A percentile compares a stretch with the other conserved stretches of the same genome.
These are phyloP conservation scores for Talaromyces sp. DNA, from an alignment of 2,329 filamentous ascomycete genomes.

Conservation along the genomic window DNA sequence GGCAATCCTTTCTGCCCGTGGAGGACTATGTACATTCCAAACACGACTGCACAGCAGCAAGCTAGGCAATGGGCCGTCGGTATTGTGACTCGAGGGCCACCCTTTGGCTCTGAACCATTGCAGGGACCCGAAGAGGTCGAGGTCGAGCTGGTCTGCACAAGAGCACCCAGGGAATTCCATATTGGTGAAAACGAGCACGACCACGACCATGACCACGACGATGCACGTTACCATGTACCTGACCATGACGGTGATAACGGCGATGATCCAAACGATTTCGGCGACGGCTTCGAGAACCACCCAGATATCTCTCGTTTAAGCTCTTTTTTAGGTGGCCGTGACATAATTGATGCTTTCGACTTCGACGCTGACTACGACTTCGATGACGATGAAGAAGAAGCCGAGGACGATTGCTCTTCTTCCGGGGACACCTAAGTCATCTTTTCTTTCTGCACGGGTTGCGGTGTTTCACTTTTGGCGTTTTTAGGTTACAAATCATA, in stretches of 20 bases:
- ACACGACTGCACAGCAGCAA: constrained; percentile 28
- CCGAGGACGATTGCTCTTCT: background rate
- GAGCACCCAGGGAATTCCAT: constrained; percentile 22
- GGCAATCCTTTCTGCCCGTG: constrained; percentile 27
- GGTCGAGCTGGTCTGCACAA: constrained; percentile 32
- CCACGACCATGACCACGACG: background rate
- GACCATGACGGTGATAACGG: background rate
- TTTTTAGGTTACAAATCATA: background rate
- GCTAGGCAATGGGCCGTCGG: constrained; percentile 34
- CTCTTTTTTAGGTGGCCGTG: background rate
- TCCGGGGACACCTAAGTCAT: background rate
- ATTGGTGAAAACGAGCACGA: background rate
- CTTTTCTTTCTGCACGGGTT: background rate
- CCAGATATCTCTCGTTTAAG: background rate
- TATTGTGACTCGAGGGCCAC: constrained; percentile 31
- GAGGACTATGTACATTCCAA: constrained; percentile 34
- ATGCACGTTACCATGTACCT: background rate
- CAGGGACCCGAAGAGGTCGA: constrained; percentile 26
- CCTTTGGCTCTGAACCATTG: constrained; percentile 22
- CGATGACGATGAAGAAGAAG: constrained; percentile 3
- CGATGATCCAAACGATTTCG: background rate
- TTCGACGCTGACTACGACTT: constrained; percentile 3
- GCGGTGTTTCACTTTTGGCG: background rate
- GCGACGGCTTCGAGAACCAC: background rate
- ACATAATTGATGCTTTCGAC: constrained; percentile 6